phyloP scores from a whole-genome alignment of 352 stramenopile species.

The Globisporangium mamillatum region DNA sequence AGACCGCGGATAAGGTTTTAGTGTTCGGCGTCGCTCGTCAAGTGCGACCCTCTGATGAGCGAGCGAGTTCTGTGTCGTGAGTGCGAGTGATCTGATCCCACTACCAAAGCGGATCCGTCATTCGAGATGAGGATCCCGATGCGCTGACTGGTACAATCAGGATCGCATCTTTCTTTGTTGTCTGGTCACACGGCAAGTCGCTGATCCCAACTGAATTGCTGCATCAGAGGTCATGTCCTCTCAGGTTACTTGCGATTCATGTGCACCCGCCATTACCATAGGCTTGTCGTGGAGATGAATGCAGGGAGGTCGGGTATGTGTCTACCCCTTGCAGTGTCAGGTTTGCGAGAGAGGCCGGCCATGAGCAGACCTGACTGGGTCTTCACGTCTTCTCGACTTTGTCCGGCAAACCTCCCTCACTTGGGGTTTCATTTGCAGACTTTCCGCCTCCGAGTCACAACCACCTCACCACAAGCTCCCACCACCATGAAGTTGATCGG shows the following conservation, averaged over 20 bases:
- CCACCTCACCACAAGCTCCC: background rate
- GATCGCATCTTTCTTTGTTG: background rate
- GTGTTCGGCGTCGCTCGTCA: background rate
- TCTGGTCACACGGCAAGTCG: background rate
- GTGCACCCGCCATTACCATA: too few species aligned
- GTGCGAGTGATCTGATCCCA: background rate
- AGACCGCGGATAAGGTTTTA: background rate
- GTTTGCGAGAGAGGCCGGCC: background rate
- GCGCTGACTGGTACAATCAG: background rate
- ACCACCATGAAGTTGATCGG: background rate
- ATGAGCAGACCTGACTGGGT: background rate
- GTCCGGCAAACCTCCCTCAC: background rate
- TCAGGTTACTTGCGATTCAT: too few species aligned
- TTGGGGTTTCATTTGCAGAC: background rate
- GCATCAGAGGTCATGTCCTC: too few species aligned
- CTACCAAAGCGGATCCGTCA: background rate
- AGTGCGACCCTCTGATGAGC: background rate
- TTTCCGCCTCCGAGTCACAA: background rate
- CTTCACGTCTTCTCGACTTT: background rate
- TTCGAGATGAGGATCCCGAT: background rate
- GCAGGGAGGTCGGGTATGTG: background rate
- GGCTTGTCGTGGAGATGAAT: too few species aligned
- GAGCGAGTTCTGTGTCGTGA: background rate
- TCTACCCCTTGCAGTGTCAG: background rate
- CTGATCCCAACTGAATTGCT: background rate